Evolutionary conservation across 768 basidiomycete species (phyloP).

Genomic region (Boletales sp.): DNA sequence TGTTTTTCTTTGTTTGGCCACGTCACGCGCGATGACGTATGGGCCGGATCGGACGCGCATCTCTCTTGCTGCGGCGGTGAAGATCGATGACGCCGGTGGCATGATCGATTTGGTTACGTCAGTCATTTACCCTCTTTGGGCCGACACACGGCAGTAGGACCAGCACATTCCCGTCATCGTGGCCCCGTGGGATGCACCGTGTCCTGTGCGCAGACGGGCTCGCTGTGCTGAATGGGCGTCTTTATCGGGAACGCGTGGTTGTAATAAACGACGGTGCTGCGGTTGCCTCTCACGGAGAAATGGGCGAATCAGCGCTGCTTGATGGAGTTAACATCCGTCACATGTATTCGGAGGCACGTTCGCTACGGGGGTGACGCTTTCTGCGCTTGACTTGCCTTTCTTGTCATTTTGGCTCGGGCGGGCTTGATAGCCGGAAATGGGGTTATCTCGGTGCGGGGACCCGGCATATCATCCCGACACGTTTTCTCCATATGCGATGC

Average conservation of each 20-base stretch:
- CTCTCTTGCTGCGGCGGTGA: slow-evolving; percentile 12
- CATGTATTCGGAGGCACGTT: slow-evolving; percentile 8
- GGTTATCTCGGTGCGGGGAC: slow-evolving; percentile 6
- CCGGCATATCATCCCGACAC: slow-evolving; percentile 4
- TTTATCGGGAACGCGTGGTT: slow-evolving; percentile 6
- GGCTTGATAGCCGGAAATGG: slow-evolving; percentile 16
- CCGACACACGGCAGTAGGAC: too few species aligned
- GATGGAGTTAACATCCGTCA: background rate
- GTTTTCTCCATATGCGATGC: slow-evolving; percentile 8
- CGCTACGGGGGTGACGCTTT: slow-evolving; percentile 7
- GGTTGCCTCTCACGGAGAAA: too few species aligned
- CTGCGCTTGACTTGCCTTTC: background rate
- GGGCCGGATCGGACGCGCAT: background rate
- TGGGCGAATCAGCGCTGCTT: background rate
- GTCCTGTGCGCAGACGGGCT: background rate
- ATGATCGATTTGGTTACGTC: slow-evolving; percentile 21
- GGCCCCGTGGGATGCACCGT: slow-evolving; percentile 17
- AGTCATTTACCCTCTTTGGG: background rate
- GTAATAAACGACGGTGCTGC: background rate
- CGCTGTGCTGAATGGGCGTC: background rate
- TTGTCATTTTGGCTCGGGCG: background rate
- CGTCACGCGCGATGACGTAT: slow-evolving; percentile 17
- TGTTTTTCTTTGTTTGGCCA: slow-evolving; percentile 1
- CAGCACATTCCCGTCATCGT: slow-evolving; percentile 11
- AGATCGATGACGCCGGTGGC: slow-evolving; percentile 29